Conservation (phyloP, 371 early-diverging fungal species). For the Mortierella sp. region DNA sequence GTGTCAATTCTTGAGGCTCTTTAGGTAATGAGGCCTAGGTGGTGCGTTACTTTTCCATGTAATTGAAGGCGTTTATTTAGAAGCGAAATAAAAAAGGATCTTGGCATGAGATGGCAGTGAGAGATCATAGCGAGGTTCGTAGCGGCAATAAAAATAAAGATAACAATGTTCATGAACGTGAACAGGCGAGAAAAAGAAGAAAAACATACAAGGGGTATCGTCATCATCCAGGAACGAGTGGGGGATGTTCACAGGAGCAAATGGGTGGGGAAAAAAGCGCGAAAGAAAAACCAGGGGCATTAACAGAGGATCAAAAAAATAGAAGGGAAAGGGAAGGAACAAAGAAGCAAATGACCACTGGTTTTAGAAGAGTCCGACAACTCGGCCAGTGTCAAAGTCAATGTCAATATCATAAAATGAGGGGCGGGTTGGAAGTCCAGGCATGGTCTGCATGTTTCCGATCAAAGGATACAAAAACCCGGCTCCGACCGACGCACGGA, state of each 20-base stretch:
- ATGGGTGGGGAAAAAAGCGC: background rate
- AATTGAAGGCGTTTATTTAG: background rate
- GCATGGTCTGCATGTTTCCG: slow-evolving; percentile 98
- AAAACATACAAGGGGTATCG: background rate
- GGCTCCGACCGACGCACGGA: slow-evolving; percentile 96
- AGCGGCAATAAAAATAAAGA: background rate
- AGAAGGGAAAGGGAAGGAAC: background rate
- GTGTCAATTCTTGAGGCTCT: no score
- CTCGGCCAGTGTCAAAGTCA: slow-evolving; percentile 86
- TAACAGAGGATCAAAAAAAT: background rate
- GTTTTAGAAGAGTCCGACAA: slow-evolving; percentile 88
- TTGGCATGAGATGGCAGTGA: background rate
- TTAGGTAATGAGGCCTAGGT: no score
- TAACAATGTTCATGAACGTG: background rate
- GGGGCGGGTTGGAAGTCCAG: slow-evolving; percentile 97
- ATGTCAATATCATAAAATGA: slow-evolving; percentile 97
- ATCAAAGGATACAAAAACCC: slow-evolving; percentile 97
- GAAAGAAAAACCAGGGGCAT: background rate
- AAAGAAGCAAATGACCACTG: background rate
- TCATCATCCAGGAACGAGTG: background rate
- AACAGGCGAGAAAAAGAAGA: background rate
- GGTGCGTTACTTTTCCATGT: no score
- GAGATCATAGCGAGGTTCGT: background rate
- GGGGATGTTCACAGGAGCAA: background rate
- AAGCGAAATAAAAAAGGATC: background rate